A percentile compares a stretch with the other conserved stretches of the same genome.
Evolutionary conservation across 1,139 yeast genomes (phyloP).

Genomic region (Saccharomyces pastorianus): DNA sequence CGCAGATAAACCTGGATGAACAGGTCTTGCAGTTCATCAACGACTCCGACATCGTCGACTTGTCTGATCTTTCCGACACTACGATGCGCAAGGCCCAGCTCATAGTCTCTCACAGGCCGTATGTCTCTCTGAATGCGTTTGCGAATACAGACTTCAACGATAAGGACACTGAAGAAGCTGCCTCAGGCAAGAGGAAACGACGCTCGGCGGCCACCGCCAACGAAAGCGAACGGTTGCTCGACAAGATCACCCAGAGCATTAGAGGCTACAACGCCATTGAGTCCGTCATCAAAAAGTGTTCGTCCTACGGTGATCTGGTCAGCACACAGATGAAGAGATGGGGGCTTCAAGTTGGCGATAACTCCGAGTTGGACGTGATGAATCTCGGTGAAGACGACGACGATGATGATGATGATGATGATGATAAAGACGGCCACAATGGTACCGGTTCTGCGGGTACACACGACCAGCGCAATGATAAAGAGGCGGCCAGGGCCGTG

Average conservation of each 20-base stretch:
- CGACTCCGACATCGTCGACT: constrained; percentile 63
- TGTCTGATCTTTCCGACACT: constrained; percentile 72
- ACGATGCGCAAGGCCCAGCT: constrained; percentile 58
- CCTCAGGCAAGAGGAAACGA: constrained; percentile 21
- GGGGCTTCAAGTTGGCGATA: constrained; percentile 67
- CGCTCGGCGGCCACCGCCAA: constrained; percentile 44
- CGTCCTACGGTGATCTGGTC: constrained; percentile 64
- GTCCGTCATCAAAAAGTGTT: constrained; percentile 75
- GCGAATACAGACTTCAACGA: constrained; percentile 39
- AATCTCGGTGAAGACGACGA: constrained; percentile 29
- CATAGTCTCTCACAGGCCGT: constrained; percentile 64
- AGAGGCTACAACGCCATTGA: constrained; percentile 93
- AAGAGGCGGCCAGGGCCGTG: not conserved
- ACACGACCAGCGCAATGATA: not conserved
- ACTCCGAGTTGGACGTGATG: constrained; percentile 31
- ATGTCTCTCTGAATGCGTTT: constrained; percentile 47
- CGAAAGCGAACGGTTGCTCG: constrained; percentile 69
- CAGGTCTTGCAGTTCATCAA: constrained; percentile 73
- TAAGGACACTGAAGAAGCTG: constrained; percentile 21
- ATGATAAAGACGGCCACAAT: constrained; percentile 30
- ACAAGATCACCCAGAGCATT: constrained; percentile 58
- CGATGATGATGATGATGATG: constrained; percentile 29
- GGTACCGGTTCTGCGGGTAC: constrained; percentile 28
- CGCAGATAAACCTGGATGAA: constrained; percentile 45
- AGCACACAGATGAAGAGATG: constrained; percentile 68